Evolutionary conservation across 768 basidiomycete species (phyloP), one percentile per base, ranked within the genome.

Genomic region (Mycena galopus): DNA sequence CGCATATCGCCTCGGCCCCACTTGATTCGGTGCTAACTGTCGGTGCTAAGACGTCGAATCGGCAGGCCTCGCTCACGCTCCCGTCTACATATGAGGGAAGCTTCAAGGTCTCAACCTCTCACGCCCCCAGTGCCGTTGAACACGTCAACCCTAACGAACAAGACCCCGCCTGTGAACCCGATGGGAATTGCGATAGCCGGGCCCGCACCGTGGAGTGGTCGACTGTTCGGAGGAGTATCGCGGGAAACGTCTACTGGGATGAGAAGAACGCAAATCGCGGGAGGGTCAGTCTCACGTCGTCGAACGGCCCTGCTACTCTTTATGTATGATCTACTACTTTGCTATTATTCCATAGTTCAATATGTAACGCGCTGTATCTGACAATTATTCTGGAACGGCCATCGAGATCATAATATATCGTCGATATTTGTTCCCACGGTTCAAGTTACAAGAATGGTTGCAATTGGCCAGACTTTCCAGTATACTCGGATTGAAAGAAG

Each of bases 1-100:
- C 86, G 16, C 59, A 67, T 16, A 81, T 83, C 66, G 47, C 62
- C 30, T 68, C 79, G 23, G 77, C 79, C 8, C 86, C 87, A 3
- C 70, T 84, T 39, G 78, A 82, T 67, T 81, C 85, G 23, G 51
- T 78, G 55, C 77, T 88, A 39, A 67, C 67, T 7, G 77, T 84
- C 30, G 64, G 60, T 0, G 82, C 77, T n/a, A 66, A 58, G 33
- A 81, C 86, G 42, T 78, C 77, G 2, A 81, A 83, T 17, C 72
- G 78, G 6, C 70, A 25, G 1, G 78, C 81, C 17, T 64, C 72
- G 19, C 77, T 81, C 0, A 57, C 66, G 47, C 79, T 86, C 7
- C 81, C 83, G 59, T 63, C 75, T 25, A 82, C 84, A 2, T 88
- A 81, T 69, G 88, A 88, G 68, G 87, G 88, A 33, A 67, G 64